Base-by-base conservation (phyloP, 495 filamentous ascomycete species). In the Xylaria palmicola region DNA sequence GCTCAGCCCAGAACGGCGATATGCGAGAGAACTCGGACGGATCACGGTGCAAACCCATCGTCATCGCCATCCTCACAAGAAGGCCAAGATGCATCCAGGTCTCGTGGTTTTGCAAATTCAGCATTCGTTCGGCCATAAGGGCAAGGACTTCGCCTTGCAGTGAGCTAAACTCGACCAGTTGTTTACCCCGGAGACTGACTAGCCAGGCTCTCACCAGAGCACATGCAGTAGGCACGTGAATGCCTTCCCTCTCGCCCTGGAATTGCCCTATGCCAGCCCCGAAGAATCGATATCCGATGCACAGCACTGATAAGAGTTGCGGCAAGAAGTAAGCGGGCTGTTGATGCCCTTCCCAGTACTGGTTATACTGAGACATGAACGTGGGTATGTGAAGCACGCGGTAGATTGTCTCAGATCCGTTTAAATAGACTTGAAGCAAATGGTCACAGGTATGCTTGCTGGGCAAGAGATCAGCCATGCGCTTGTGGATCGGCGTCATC, bases 361-460 rank as follows among this genome's bases (percentile, higher is more conserved):
- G 48, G 12, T 75, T 67, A 61, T 83, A 85, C 47, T 81, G 70
- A 17, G 39, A 61, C 59, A 64, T 74, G 63, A 88, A 84, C 8
- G 70, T 57, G 15, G 76, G 74, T 4, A 77, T 71, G 59, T 74
- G 76, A 36, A 83, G 62, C 15, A 87, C 76, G 7, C 83, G 81
- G 63, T 84, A 78, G 22, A 81, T 58, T 6, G 70, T 74, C 51
- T 82, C 81, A 6, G 76, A 74, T 9, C 74, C 75, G 32, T 57
- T 59, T 36, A 84, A 66, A 58, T 83, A 83, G 20, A 69, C 60
- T 41, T 72, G 62, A 13, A 83, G 32, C 2, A 77, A 65, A 3
- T 64, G 63, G 40, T 77, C 74, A 61, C 74, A 77, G n/a, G 72
- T 66, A 0, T 44, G 26, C 53, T 57, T 71, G 15, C 55, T 67